A percentile compares a stretch with the other conserved stretches of the same genome.
Evolutionary conservation across 257 asterid genomes (phyloP).

Genomic region (Henckelia pumila): DNA sequence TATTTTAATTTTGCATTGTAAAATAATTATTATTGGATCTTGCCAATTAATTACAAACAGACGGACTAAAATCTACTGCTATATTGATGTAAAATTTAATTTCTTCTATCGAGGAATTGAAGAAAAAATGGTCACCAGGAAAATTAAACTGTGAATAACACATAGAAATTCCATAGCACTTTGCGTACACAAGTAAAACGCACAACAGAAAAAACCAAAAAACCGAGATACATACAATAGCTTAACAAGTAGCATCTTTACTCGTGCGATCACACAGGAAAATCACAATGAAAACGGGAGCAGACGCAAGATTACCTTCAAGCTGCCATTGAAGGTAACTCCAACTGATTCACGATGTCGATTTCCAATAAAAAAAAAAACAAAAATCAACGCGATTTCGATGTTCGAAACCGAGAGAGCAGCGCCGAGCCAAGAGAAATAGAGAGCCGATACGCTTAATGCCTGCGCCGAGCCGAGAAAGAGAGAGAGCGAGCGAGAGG

Average conservation of each 20-base stretch:
- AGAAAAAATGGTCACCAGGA: neutral
- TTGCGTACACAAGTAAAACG: neutral
- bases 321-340: neutral
- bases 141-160: no score
- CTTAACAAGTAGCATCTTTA: no score
- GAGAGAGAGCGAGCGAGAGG: no score
- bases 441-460: no score
- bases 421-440: neutral
- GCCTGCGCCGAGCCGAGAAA: no score
- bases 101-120: neutral
- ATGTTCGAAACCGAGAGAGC: neutral
- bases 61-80: neutral
- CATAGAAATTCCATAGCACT: neutral
- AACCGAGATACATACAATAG: no score
- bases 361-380: no score
- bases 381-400: no score
- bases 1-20: no score
- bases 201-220: neutral
- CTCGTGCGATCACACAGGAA: neutral
- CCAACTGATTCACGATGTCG: neutral
- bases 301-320: neutral
- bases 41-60: no score
- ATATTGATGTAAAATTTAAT: no score
- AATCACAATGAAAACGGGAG: neutral
- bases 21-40: no score